Evolutionary conservation across 1,284 basidiomycete genomes (phyloP), one percentile per base, ranked within the genome.

Genomic region (Ustilago hordei): DNA sequence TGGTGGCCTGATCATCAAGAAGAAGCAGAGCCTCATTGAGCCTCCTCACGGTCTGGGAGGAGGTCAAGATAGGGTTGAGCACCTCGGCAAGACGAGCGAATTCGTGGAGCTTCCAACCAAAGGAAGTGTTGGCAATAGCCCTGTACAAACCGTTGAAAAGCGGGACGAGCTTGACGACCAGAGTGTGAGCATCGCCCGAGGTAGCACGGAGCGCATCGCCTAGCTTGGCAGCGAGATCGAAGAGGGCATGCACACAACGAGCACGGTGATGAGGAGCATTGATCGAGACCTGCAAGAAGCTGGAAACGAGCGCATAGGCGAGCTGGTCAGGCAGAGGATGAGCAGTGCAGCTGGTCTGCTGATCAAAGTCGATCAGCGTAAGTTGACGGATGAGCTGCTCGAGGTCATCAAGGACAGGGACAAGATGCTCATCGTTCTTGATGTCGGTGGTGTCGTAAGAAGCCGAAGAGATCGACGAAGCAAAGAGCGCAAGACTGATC

Each of bases 131-230:
- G 53, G 91, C 92, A 68, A 95, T 90, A 13, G 94, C 93, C 41
- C 94, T 91, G 84, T 95, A 94, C 45, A 95, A 88, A 13, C 94
- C 94, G 85, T 96, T 93, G 64, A 96, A 89, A 34, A 92, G 90
- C 11, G 95, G 94, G 23, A 91, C 91, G 55, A 92, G 72, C 56
- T 76, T 87, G 78, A 93, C 92, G 0, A 91, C 91, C 19, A 95
- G 88, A 36, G 93, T 89, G 74, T 91, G 89, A 35, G 91, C 87
- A 2, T 92, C 93, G 92, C 80, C 59, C 8, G 76, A 23, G 13
- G 69, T 55, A 35, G 73, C 70, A 61, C 57, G 53, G 50, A 75
- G 71, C 2, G 60, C 60, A 54, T 61, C 60, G 12, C 64, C 43
- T 55, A 79, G 69, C 48, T 76, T 64, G 41, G 56, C 34, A 28